These are phyloP conservation scores for Aspergillus neoniger DNA, from an alignment of 2,329 filamentous ascomycete genomes.

Conservation along the genomic window DNA sequence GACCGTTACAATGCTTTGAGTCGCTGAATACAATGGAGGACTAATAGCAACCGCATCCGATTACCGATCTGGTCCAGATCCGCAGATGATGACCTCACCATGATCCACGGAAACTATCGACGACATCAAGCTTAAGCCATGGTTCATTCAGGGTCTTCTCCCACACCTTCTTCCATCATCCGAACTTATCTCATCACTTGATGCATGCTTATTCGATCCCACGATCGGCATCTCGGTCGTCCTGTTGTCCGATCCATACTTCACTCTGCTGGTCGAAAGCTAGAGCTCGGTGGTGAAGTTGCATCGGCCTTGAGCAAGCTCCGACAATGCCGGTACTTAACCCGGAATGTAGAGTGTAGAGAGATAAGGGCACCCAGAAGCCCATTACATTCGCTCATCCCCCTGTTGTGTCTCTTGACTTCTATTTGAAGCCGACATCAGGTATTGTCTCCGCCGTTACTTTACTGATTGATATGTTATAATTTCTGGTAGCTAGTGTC, in stretches of 20 bases:
- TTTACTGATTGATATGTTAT: no score
- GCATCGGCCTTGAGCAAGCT: neutral
- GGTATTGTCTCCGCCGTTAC: neutral
- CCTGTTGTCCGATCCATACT: neutral
- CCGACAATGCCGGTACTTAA: neutral
- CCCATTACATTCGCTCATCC: neutral
- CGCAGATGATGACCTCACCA: constrained; percentile 10
- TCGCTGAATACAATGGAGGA: neutral
- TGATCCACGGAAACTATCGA: neutral
- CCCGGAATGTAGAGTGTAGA: neutral
- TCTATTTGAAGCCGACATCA: neutral
- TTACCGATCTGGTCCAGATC: neutral
- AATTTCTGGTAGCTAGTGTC: neutral
- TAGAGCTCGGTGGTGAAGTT: neutral
- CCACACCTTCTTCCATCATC: neutral
- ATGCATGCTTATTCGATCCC: neutral
- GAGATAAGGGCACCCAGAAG: neutral
- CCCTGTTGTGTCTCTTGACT: neutral
- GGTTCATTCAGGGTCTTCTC: neutral
- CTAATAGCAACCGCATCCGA: neutral
- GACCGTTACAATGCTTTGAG: neutral
- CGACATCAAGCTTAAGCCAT: neutral
- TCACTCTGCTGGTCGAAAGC: neutral
- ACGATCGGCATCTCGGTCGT: neutral
- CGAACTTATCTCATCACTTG: neutral